Base-by-base conservation (phyloP, 164 flowering plant genomes). In the Umbilicus rupestris region DNA sequence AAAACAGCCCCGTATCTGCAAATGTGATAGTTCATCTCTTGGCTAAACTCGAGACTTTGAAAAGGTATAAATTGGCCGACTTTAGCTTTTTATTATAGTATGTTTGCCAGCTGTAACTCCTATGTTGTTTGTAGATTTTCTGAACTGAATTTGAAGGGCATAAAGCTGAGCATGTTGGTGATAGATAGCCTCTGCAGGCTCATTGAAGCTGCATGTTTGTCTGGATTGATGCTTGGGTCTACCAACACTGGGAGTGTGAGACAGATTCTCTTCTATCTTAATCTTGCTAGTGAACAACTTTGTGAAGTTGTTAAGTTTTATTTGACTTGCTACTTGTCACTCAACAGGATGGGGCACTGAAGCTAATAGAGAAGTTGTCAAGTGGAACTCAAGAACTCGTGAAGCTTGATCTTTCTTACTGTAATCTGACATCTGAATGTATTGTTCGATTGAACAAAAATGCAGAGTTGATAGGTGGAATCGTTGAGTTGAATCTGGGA, bases 191-290 rank as follows among this genome's bases (percentile, higher is more conserved):
- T 95, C 46, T 88, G 96, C 78, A 79, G 75, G 70, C 80, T 90
- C 79, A 82, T 80, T 63, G 76, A 73, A 68, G 70, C 77, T 57
- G 78, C 82, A 67, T 79, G 79, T 74, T 77, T 91, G 71, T 84
- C 96, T 28, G 81, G 82, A 39, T 73, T 95, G 72, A 82, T 87
- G 84, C 83, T 95, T 64, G 88, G 88, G 47, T 67, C 76, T 57
- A 84, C 92, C 44, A 76, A 73, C 67, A 84, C 89, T 63, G 96
- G 96, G 77, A 72, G 71, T 69, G 99, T 93, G 74, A 86, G 96
- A 79, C 17, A 33, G 50, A 52, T 62, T 37, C 63, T 52, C 39
- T 22, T 58, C 30, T 62, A 37, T 52, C 17, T 49, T 39, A 39
- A 8, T 52, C 3, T 57, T 39, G n/a, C 68, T 39, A 10, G 65